Evolutionary conservation across 2,329 filamentous ascomycete genomes (phyloP).

Genomic region (Spiromastix sp.): DNA sequence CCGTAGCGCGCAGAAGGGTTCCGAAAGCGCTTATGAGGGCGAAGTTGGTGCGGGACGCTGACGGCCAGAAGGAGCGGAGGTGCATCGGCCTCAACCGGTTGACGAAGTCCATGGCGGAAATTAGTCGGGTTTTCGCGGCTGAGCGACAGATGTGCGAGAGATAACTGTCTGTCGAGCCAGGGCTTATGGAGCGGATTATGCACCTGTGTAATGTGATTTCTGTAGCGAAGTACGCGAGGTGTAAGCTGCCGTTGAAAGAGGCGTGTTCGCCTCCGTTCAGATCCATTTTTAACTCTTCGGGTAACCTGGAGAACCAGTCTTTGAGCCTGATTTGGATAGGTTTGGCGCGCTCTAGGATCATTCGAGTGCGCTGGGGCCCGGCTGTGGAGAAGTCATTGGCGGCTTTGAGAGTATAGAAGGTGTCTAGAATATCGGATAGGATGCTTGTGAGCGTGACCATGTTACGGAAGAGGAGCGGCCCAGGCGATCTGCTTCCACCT

Average conservation of each 20-base stretch:
- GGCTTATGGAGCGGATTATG: conserved; percentile 69
- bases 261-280: conserved; percentile 18
- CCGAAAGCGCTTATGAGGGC: conserved; percentile 92
- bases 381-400: conserved; percentile 33
- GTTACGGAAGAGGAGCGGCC: conserved; percentile 38
- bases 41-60: conserved; percentile 55
- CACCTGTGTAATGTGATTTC: conserved; percentile 88
- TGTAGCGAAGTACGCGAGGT: conserved; percentile 85
- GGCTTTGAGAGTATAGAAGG: conserved; percentile 42
- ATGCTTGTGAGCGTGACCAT: conserved; percentile 44
- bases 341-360: conserved; percentile 43
- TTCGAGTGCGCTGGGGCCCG: conserved; percentile 35
- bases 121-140: conserved; percentile 85
- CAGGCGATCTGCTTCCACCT: conserved; percentile 11
- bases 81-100: conserved; percentile 82
- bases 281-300: conserved; percentile 40
- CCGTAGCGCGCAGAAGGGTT: conserved; percentile 78
- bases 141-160: conserved; percentile 86
- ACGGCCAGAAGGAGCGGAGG: conserved; percentile 74
- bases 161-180: conserved; percentile 57
- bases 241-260: conserved; percentile 56
- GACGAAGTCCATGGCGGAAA: conserved; percentile 95
- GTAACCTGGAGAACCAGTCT: conserved; percentile 42
- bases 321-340: conserved; percentile 43
- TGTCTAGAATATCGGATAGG: conserved; percentile 40